Conservation (phyloP, 139 green algal species). For the Chlorella sp. region DNA sequence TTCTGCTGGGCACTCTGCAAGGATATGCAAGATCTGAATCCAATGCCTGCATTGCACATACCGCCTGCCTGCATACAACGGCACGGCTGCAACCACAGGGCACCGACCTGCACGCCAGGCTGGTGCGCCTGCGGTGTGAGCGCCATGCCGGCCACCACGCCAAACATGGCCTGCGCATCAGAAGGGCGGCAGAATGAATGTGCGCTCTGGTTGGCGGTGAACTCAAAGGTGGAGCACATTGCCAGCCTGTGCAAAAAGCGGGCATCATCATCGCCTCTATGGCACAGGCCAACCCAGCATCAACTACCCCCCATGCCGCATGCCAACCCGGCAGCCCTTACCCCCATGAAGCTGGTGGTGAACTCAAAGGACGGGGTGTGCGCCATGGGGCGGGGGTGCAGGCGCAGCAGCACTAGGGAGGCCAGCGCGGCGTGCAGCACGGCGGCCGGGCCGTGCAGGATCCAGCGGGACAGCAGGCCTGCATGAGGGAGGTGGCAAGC, state of each 20-base stretch:
- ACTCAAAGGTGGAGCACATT: too few species aligned
- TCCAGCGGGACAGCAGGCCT: background rate
- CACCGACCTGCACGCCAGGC: slow-evolving; percentile 19
- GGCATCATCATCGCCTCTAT: too few species aligned
- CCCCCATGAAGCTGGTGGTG: slow-evolving; percentile 28
- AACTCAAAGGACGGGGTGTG: slow-evolving; percentile 62
- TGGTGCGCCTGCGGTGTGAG: slow-evolving; percentile 6
- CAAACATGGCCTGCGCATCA: slow-evolving; percentile 35
- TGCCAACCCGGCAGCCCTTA: background rate
- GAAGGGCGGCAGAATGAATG: background rate
- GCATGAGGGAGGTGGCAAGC: too few species aligned
- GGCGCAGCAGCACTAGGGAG: slow-evolving; percentile 51
- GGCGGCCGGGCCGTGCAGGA: background rate
- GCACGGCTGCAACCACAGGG: too few species aligned
- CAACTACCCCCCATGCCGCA: too few species aligned
- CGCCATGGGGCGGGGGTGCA: slow-evolving; percentile 53
- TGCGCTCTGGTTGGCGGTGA: too few species aligned
- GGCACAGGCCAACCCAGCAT: background rate
- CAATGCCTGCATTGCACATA: background rate
- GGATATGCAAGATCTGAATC: too few species aligned
- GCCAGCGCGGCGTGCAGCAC: slow-evolving; percentile 14
- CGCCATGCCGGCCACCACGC: slow-evolving; percentile 29
- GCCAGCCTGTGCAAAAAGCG: too few species aligned
- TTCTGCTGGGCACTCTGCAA: too few species aligned
- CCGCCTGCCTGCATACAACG: too few species aligned